Percentiles rank a stretch among this genome's conserved stretches.
phyloP scores from a whole-genome alignment of 2,329 filamentous ascomycete species.

The Botrytis fragariae region DNA sequence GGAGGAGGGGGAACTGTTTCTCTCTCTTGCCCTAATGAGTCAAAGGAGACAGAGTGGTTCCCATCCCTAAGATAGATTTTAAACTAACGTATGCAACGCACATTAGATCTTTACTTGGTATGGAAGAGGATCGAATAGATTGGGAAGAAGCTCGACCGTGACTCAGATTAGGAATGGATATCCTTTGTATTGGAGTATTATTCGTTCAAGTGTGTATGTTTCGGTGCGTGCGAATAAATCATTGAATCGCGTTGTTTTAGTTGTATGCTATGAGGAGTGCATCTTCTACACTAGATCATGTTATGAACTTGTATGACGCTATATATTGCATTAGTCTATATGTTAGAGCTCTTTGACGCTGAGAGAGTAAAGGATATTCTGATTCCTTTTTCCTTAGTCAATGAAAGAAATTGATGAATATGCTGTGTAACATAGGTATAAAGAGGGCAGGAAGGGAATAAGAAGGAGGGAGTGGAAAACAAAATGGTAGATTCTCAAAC shows the following conservation, averaged over 20 bases:
- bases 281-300: not conserved
- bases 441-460: not conserved
- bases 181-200: not conserved
- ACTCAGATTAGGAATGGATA: not conserved
- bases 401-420: not conserved
- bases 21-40: not conserved
- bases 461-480: not conserved
- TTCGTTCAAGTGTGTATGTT: not conserved
- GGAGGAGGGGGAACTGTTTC: not conserved
- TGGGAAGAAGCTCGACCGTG: not conserved
- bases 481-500: not conserved
- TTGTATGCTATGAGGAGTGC: not conserved
- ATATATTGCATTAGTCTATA: not conserved
- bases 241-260: not conserved
- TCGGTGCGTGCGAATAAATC: not conserved
- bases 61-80: not conserved
- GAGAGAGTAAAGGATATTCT: not conserved
- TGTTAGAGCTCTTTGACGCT: not conserved
- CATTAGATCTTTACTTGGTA: not conserved
- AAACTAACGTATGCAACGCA: not conserved
- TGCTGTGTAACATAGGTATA: not conserved
- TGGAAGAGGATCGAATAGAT: not conserved
- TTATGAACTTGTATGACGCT: not conserved
- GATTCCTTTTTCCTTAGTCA: not conserved
- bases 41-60: not conserved